These are phyloP conservation scores for Bipolaris cookei DNA, from an alignment of 2,329 filamentous ascomycete species.

Conservation along the genomic window DNA sequence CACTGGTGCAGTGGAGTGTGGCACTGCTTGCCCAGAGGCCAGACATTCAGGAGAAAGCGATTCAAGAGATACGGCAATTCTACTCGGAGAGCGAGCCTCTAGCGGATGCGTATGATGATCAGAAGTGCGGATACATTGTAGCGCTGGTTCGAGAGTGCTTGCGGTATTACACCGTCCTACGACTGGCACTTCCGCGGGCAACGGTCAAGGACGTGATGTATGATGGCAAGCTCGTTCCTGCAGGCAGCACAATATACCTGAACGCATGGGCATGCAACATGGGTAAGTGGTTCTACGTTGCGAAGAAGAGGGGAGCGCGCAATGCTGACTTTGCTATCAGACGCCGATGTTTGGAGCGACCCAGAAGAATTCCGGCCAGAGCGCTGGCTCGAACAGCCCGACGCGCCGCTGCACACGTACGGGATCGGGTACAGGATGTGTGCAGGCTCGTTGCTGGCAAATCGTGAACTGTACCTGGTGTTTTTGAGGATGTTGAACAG, in stretches of 20 bases:
- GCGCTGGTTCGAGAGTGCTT: constrained; percentile 68
- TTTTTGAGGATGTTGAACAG: constrained; percentile 68
- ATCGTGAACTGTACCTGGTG: constrained; percentile 69
- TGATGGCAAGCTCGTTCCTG: constrained; percentile 64
- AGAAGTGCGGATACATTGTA: constrained; percentile 68
- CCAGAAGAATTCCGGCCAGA: constrained; percentile 66
- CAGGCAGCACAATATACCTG: constrained; percentile 68
- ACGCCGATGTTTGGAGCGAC: constrained; percentile 64
- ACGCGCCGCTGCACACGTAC: constrained; percentile 69
- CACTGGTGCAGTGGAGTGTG: constrained; percentile 69
- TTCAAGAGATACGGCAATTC: constrained; percentile 62
- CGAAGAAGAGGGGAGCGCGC: background rate
- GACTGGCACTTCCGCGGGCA: constrained; percentile 66
- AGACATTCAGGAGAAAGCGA: constrained; percentile 68
- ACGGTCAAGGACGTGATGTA: constrained; percentile 67
- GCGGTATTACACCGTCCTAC: constrained; percentile 67
- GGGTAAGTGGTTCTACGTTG: constrained; percentile 59
- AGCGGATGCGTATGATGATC: constrained; percentile 67
- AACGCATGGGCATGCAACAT: constrained; percentile 74
- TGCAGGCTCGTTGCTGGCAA: constrained; percentile 67
- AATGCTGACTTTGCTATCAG: constrained; percentile 32
- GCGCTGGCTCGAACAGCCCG: constrained; percentile 68
- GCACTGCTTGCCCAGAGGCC: constrained; percentile 64
- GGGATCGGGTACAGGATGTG: constrained; percentile 73
- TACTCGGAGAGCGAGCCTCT: constrained; percentile 62